Evolutionary conservation across 345 rosid species (phyloP).

Genomic region (Punica granatum): DNA sequence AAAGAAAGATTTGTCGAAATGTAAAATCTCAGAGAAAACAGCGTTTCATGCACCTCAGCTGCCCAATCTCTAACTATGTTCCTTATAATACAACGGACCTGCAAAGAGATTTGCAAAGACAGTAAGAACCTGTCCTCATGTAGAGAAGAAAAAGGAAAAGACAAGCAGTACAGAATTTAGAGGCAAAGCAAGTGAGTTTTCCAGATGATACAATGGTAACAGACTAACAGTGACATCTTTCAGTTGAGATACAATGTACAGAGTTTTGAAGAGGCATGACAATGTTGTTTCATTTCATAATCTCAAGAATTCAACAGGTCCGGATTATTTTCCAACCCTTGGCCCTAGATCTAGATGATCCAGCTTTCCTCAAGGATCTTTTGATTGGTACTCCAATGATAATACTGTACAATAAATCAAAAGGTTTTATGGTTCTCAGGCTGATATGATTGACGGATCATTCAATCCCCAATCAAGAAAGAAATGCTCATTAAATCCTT

Average conservation of each 20-base stretch:
- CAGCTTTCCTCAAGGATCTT: not conserved
- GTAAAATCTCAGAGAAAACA: not conserved
- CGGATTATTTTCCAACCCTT: not conserved
- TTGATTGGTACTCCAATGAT: not conserved
- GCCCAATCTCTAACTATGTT: conserved; percentile 99
- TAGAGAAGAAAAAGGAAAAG: not conserved
- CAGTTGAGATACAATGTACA: not conserved
- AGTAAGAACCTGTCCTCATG: not conserved
- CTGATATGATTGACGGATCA: not conserved
- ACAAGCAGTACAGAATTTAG: not conserved
- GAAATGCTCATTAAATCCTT: not conserved
- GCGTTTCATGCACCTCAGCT: conserved; percentile 53
- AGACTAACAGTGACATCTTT: not conserved
- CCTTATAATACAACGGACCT: conserved; percentile 96
- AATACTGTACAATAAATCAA: not conserved
- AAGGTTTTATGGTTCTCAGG: not conserved
- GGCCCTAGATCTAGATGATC: not conserved
- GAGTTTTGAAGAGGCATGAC: not conserved
- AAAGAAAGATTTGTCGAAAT: not conserved
- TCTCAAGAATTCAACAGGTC: not conserved
- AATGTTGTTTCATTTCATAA: not conserved
- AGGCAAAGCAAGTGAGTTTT: not conserved
- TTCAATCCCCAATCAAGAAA: not conserved
- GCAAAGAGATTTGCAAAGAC: conserved; percentile 18
- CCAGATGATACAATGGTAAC: not conserved